Evolutionary conservation across 1,139 yeast genomes (phyloP), one percentile per base, ranked within the genome.

Genomic region (Saccharomyces hybrid): DNA sequence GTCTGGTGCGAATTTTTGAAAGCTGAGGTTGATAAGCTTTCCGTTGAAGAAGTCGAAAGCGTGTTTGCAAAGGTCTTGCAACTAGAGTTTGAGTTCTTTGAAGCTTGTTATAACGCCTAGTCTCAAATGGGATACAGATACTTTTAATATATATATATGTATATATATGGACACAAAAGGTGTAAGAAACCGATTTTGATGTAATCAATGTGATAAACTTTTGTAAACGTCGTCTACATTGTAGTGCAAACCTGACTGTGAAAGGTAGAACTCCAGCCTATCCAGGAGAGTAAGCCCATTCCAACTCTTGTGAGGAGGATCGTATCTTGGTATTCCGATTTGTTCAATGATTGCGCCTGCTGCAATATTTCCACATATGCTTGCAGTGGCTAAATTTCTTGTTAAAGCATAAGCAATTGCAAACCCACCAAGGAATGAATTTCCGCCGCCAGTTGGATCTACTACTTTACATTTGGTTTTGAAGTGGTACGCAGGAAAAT

Each of bases 371-470:
- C 91, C 97, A 63, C 81, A 81, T 0, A 85, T 72, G 2, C 85
- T 83, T 0, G 84, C 89, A 2, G 73, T 64, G 0, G 70, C 64
- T 73, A 86, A 73, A 65, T 85, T 80, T 0, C 77, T 74, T 32
- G 79, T 73, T 47, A 83, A 64, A 1, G 73, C 70, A 58, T 78
- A 80, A 0, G 84, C 95, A 5, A 84, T 74, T 11, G 85, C 78
- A 63, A 88, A 82, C 0, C 85, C 96, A 0, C 97, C 97, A 56
- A 93, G 81, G 68, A 85, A 90, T 0, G 95, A 77, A 66, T 91
- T 91, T 0, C 98, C 98, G 2, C 96, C 96, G 0, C 98, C 98
- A 0, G 97, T 91, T 0, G 96, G 96, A 67, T 91, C 98, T 2
- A 82, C 72, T 1, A 90, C 93, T 38, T 71, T 69, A 56, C 69